phyloP scores from a whole-genome alignment of 768 basidiomycete genomes.

The Hysterangium stoloniferum region DNA sequence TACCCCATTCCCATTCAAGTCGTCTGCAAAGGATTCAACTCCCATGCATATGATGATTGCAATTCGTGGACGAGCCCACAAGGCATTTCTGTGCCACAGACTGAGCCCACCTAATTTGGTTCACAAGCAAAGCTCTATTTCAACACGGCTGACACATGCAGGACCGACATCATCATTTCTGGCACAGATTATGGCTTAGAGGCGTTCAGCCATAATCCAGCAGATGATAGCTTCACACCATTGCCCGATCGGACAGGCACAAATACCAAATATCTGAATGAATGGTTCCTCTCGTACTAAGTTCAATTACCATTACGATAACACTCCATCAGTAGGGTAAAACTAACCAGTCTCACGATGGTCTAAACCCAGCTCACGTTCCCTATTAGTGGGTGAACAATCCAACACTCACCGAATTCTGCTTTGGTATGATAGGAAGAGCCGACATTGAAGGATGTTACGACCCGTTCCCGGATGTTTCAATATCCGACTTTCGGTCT shows the following conservation, averaged over 20 bases:
- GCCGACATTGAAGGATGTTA: conserved; percentile 78
- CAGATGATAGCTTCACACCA: conserved; percentile 76
- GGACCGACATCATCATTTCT: conserved; percentile 66
- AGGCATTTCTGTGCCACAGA: conserved; percentile 45
- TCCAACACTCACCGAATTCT: conserved; percentile 76
- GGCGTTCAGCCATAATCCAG: conserved; percentile 81
- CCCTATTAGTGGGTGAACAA: conserved; percentile 78
- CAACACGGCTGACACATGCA: conserved; percentile 55
- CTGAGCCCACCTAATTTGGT: conserved; percentile 54
- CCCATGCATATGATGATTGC: conserved; percentile 60
- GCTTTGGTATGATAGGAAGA: conserved; percentile 78
- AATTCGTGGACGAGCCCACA: conserved; percentile 44
- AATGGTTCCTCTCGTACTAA: conserved; percentile 80
- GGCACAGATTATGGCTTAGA: conserved; percentile 79
- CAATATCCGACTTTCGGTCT: too few relatives aligned
- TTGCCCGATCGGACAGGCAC: conserved; percentile 72
- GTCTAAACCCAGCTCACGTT: conserved; percentile 79
- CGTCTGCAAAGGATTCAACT: conserved; percentile 74
- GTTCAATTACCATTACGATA: conserved; percentile 70
- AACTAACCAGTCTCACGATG: conserved; percentile 82
- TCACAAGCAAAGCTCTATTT: conserved; percentile 65
- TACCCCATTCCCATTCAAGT: conserved; percentile 70
- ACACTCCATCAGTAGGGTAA: conserved; percentile 77
- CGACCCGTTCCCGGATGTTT: too few relatives aligned
- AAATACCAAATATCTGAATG: conserved; percentile 81